phyloP scores from a whole-genome alignment of 2,329 filamentous ascomycete genomes.

The Pestalotiopsis sp. region DNA sequence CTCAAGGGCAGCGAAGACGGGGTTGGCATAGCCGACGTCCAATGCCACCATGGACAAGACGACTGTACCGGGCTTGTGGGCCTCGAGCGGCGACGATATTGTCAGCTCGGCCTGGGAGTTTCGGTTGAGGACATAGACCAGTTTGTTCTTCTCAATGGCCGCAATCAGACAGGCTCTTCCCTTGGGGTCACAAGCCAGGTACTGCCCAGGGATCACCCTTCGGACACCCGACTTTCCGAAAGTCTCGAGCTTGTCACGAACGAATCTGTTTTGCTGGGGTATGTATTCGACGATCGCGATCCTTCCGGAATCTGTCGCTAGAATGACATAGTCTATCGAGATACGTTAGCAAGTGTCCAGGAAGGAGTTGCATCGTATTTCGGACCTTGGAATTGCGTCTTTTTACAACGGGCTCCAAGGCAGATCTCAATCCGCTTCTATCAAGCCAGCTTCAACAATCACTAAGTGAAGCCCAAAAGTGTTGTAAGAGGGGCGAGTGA shows the following conservation, averaged over 20 bases:
- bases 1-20: constrained; percentile 92
- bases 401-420: constrained; percentile 23
- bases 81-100: constrained; percentile 95
- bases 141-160: constrained; percentile 97
- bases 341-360: constrained; percentile 21
- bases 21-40: constrained; percentile 96
- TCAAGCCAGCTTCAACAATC: constrained; percentile 64
- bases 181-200: constrained; percentile 92
- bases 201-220: constrained; percentile 92
- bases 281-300: constrained; percentile 94
- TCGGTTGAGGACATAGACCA: constrained; percentile 96
- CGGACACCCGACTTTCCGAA: constrained; percentile 97
- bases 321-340: constrained; percentile 83
- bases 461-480: constrained; percentile 65
- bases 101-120: constrained; percentile 93
- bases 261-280: constrained; percentile 82
- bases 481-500: constrained; percentile 30
- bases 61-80: constrained; percentile 87
- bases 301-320: constrained; percentile 92
- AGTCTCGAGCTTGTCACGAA: constrained; percentile 89
- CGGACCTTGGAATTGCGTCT: constrained; percentile 16
- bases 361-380: constrained; percentile 12
- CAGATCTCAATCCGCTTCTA: constrained; percentile 36
- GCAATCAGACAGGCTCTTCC: constrained; percentile 93
- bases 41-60: constrained; percentile 86